phyloP scores from a whole-genome alignment of 2,329 filamentous ascomycete genomes.

The Fusarium floridanum region DNA sequence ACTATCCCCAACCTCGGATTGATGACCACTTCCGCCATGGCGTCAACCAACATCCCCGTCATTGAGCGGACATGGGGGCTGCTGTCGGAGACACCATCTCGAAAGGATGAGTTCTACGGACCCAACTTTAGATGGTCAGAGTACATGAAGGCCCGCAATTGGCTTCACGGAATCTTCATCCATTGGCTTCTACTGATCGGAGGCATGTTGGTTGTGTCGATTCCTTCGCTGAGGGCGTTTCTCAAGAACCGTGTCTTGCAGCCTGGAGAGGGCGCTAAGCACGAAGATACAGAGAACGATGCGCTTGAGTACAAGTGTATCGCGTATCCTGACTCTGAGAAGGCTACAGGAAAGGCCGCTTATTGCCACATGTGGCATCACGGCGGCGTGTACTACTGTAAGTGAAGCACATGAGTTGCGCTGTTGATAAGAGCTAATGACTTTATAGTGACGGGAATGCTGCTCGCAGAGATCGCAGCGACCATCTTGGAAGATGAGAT shows the following conservation, averaged over 20 bases:
- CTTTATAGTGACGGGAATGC: slow-evolving; percentile 72
- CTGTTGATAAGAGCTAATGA: slow-evolving; percentile 5
- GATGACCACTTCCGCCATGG: slow-evolving; percentile 66
- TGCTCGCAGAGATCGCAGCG: slow-evolving; percentile 73
- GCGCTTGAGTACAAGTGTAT: slow-evolving; percentile 74
- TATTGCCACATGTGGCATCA: slow-evolving; percentile 67
- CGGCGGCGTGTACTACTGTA: slow-evolving; percentile 75
- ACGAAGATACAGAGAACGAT: slow-evolving; percentile 68
- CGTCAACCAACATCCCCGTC: slow-evolving; percentile 63
- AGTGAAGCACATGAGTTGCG: slow-evolving; percentile 49
- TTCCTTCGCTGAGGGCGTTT: slow-evolving; percentile 61
- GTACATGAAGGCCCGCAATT: slow-evolving; percentile 64
- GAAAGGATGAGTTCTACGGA: slow-evolving; percentile 66
- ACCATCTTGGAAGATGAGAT: slow-evolving; percentile 74
- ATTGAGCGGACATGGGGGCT: slow-evolving; percentile 75
- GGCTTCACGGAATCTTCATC: slow-evolving; percentile 62
- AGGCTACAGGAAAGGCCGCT: slow-evolving; percentile 60
- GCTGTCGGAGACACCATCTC: slow-evolving; percentile 59
- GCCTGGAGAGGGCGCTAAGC: slow-evolving; percentile 67
- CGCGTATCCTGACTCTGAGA: slow-evolving; percentile 70
- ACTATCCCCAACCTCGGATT: slow-evolving; percentile 66
- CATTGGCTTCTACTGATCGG: slow-evolving; percentile 64
- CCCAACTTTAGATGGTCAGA: slow-evolving; percentile 71
- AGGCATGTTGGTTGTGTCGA: slow-evolving; percentile 58
- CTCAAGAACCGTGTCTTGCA: slow-evolving; percentile 60